Base-by-base conservation (phyloP, 257 asterid species). In the Ajuga chamaepitys region DNA sequence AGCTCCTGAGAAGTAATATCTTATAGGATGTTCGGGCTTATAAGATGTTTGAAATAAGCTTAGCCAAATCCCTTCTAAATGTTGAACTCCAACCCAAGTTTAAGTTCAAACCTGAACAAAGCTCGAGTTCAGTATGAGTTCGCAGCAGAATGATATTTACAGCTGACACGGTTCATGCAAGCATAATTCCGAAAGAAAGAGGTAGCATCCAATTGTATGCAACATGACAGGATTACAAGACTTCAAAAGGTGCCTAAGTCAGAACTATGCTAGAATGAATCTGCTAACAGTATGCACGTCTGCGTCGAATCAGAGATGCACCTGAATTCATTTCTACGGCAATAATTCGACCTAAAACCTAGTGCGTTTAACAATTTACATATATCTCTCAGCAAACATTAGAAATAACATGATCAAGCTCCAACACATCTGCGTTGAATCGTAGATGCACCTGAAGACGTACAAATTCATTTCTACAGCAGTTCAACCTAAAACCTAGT, bases 351-450 rank as follows among this genome's bases (percentile, higher is more conserved):
- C 17, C 25, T 18, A 30, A 42, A 53, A 6, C 42, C 41, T 37
- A 48, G 13, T 2, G 14, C 21, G 16, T 11, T 22, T 14, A 42
- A 50, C 26, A 20, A 53, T 53, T 44, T 41, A 22, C 21, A 57
- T 58, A 44, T 59, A 53, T 69, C 25, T 21, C 42, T 55, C 30
- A 34, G 45, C 30, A 51, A 21, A 6, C 32, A 44, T 35, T 56
- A 24, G 21, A 59, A 22, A 4, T 11, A 35, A 18, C 60, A 73
- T 42, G 34, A 50, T 66, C 61, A 53, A 38, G 25, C 71, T 65
- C 47, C 17, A 21, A 47, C 7, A 26, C 46, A 2, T n/a, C n/a
- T n/a, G n/a, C n/a, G n/a, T n/a, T n/a, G n/a, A n/a, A n/a, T n/a
- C n/a, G n/a, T 41, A 38, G 25, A 24, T 10, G 62, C 41, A 22